Base-by-base conservation (phyloP, 108 stramenopile species). In the Aurantiochytrium sp. region DNA sequence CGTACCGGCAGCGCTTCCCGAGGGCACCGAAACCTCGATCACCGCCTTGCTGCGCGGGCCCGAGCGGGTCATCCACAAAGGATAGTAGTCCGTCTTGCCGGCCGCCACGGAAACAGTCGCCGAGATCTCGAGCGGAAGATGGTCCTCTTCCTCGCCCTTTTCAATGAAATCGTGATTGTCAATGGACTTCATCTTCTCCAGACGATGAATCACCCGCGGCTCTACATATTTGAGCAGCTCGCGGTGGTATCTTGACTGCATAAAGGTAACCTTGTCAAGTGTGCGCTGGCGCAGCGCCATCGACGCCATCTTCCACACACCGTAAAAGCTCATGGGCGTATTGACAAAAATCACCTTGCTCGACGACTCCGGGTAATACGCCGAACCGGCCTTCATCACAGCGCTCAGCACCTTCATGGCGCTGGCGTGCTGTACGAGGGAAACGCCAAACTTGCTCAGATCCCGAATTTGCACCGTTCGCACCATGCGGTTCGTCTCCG, bases 161-260 rank as follows among this genome's bases (percentile, higher is more conserved):
- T 83, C 8, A 21, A 83, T 51, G 44, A 83, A 83, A 5, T 83
- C 73, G 25, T 45, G 47, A 5, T 45, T 8, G n/a, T 45, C 47
- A 19, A 83, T 5, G 12, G 73, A n/a, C 25, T 83, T 45, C 73
- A 83, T 83, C 21, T 83, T 83, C 21, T 83, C 73, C 73, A 83
- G 49, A 5, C 73, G 73, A 21, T 83, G 73, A 21, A 83, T 83
- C 6, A 28, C 73, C 14, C 73, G 73, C 44, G 73, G 47, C 73
- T 83, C 73, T 14, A 83, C 73, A 21, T 83, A 83, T 43, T 83
- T 83, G 21, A 83, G 73, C 25, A 83, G 73, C 73, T 83, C 73
- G 5, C 73, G 73, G 49, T 83, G 73, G 49, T 83, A 83, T 5
- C 21, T n/a, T 8, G 44, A 19, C 47, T 51, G 47, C 23, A 83